These are phyloP conservation scores for Dendrobium huoshanense DNA, from an alignment of 106 monocot genomes.

Conservation along the genomic window DNA sequence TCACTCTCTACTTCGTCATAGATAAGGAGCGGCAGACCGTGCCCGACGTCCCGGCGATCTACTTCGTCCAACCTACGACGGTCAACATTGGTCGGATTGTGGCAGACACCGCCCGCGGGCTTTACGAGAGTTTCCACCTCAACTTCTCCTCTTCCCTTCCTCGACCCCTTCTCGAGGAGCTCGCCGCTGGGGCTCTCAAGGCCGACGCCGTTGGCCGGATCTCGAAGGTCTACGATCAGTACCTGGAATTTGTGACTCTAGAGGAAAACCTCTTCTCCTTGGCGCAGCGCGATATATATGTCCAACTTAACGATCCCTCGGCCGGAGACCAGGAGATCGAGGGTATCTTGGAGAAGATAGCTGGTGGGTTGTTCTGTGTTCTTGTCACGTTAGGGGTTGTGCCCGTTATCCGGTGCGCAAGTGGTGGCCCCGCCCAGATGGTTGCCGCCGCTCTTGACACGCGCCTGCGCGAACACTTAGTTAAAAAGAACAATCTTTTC, in stretches of 20 bases:
- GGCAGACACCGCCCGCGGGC: conserved; percentile 39
- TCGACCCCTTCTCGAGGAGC: conserved; percentile 65
- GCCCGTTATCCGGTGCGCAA: conserved; percentile 63
- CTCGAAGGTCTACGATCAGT: conserved; percentile 76
- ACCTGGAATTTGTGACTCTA: conserved; percentile 80
- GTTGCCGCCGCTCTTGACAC: conserved; percentile 73
- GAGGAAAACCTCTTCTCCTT: conserved; percentile 83
- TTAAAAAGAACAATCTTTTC: conserved; percentile 74
- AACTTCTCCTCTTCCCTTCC: conserved; percentile 96
- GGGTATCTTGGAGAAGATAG: conserved; percentile 60
- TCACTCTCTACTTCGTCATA: conserved; percentile 79
- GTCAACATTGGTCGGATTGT: conserved; percentile 52
- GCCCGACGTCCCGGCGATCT: conserved; percentile 84
- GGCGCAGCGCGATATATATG: conserved; percentile 50
- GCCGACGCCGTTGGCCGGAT: conserved; percentile 48
- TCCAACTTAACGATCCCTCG: conserved; percentile 76
- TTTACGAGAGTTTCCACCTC: conserved; percentile 84
- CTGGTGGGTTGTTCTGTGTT: conserved; percentile 64
- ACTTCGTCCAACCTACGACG: conserved; percentile 67
- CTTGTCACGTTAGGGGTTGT: conserved; percentile 72
- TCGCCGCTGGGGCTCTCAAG: conserved; percentile 42
- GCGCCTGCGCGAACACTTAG: conserved; percentile 64
- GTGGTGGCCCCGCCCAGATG: conserved; percentile 87
- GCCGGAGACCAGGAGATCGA: conserved; percentile 78
- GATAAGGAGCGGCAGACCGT: conserved; percentile 72